A percentile compares a stretch with the other conserved stretches of the same genome.
These are phyloP conservation scores for Capronia americana DNA, from an alignment of 2,329 filamentous ascomycete genomes.

Conservation along the genomic window DNA sequence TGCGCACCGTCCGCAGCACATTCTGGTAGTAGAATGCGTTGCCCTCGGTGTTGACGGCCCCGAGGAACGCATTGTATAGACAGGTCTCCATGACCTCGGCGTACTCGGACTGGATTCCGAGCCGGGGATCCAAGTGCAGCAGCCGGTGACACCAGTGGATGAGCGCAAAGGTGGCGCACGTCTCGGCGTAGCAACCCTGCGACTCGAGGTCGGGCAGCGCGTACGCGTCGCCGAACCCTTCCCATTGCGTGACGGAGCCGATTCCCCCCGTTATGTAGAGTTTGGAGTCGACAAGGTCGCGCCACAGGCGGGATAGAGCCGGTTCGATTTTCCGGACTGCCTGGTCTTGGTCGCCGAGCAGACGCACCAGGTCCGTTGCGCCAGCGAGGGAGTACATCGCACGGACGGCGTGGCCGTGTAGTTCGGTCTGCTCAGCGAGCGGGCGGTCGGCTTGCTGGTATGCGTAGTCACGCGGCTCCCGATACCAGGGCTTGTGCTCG, in stretches of 20 bases:
- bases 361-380: conserved; percentile 10
- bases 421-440: conserved; percentile 2
- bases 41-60: conserved; percentile 62
- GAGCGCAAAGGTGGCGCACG: conserved; percentile 17
- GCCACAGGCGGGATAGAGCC: conserved; percentile 12
- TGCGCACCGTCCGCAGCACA: conserved; percentile 59
- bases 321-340: neutral
- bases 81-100: conserved; percentile 66
- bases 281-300: conserved; percentile 15
- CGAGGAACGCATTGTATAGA: conserved; percentile 66
- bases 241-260: conserved; percentile 8
- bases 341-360: neutral
- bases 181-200: conserved; percentile 14
- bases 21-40: conserved; percentile 67
- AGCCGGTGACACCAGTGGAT: conserved; percentile 15
- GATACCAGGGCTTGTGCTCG: conserved; percentile 13
- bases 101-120: conserved; percentile 58
- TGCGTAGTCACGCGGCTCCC: conserved; percentile 12
- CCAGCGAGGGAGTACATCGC: conserved; percentile 13
- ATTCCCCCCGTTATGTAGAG: conserved; percentile 14
- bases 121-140: conserved; percentile 19
- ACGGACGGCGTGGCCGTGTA: conserved; percentile 14
- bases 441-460: conserved; percentile 18
- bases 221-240: conserved; percentile 15
- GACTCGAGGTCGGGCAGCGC: conserved; percentile 12